Conservation (phyloP, 257 asterid genomes). For the Echium plantagineum region DNA sequence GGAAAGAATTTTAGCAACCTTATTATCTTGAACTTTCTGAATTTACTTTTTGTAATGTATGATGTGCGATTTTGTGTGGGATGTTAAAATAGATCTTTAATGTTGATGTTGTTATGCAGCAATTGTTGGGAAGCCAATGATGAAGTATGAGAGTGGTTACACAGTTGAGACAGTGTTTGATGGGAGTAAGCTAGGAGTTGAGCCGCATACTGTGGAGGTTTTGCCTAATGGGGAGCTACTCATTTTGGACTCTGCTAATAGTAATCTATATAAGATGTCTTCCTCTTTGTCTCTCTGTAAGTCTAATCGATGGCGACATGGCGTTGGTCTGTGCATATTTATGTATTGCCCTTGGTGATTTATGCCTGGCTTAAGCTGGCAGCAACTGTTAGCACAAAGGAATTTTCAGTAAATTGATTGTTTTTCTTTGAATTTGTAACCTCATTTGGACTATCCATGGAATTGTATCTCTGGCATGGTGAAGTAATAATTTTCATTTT, state of each 20-base stretch:
- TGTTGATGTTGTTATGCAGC: slow-evolving; percentile 29
- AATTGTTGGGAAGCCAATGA: slow-evolving; percentile 67
- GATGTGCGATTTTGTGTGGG: not conserved
- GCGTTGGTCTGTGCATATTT: not conserved
- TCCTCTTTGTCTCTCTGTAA: slow-evolving; percentile 73
- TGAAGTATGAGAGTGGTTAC: slow-evolving; percentile 93
- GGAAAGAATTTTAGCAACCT: slow-evolving; percentile 10
- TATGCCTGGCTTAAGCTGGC: not conserved
- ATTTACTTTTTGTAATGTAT: too few relatives aligned
- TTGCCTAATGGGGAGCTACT: slow-evolving; percentile 81
- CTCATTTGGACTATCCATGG: not conserved
- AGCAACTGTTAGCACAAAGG: too few relatives aligned
- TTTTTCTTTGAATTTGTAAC: not conserved
- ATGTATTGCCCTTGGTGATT: too few relatives aligned
- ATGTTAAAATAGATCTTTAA: slow-evolving; percentile 2
- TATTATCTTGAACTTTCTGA: too few relatives aligned
- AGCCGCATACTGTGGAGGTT: slow-evolving; percentile 63
- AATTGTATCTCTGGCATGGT: too few relatives aligned
- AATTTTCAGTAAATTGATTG: too few relatives aligned
- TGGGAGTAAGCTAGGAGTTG: slow-evolving; percentile 95
- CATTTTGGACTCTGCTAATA: slow-evolving; percentile 74
- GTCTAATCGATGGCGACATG: slow-evolving; percentile 7
- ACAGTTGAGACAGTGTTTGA: slow-evolving; percentile 92
- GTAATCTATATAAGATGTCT: slow-evolving; percentile 76
- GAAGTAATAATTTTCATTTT: too few relatives aligned